Base-by-base conservation (phyloP, 1,139 yeast species). In the Suhomyces bolitotheri region DNA sequence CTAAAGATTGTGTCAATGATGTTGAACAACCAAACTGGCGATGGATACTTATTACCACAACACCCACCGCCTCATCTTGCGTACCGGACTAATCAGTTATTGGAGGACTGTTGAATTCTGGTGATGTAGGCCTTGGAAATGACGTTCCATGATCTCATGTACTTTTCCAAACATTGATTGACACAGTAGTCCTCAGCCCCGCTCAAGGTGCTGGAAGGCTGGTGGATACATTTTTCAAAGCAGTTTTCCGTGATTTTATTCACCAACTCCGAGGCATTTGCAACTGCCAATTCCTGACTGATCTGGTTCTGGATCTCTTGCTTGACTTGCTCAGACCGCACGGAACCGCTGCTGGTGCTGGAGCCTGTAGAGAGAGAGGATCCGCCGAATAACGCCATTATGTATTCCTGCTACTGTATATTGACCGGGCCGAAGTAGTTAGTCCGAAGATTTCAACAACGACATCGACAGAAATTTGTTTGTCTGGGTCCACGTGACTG, bases 81-180 rank as follows among this genome's bases (percentile, higher is more conserved):
- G 7, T 7, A 8, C 16, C 12, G 26, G 26, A 25, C 25, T 15
- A 9, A 9, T 27, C 20, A 35, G 24, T 33, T 33, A 21, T 24
- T 19, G 29, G 39, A 35, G 10, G 43, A 35, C 30, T 50, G 47
- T 29, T 83, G 92, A 50, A 88, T 83, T 60, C 96, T 76, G 16
- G 78, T 59, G 36, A 87, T 78, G 58, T 88, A 88, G 10, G 87
- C 69, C 58, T 79, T 80, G 20, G 95, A 85, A 35, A 89, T 71
- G 36, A 82, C 72, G 55, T 88, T 88, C 96, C 96, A 89, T 25
- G 95, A 80, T 60, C 85, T 76, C 94, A 89, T 83, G 63, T 87
- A 89, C 65, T 88, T 89, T 46, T 83, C 83, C 54, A 86, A 73
- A 58, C 97, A 89, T 56, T 80, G 83, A 45, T 73, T 77, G 36